Base-by-base conservation (phyloP, 2,329 filamentous ascomycete genomes). In the Calonectria montana region DNA sequence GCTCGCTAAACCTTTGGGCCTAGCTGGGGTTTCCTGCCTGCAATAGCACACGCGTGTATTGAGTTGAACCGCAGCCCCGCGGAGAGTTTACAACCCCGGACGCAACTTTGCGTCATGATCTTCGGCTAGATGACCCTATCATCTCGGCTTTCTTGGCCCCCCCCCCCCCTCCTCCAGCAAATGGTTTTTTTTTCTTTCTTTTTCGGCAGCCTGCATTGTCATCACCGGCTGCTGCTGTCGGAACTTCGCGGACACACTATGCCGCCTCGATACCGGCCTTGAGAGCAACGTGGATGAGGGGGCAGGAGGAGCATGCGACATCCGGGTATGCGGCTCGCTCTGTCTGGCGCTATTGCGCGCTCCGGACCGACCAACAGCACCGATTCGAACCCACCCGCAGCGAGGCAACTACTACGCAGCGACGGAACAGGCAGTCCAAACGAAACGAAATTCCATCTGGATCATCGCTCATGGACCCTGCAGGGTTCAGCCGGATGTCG, bases 61-160 rank as follows among this genome's bases (percentile, higher is more conserved):
- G 50, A 67, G 23, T 59, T 45, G 64, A 69, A 50, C 39, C 39
- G 66, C 57, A 70, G 59, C 50, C 37, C 9, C 39, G 50, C 61
- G 43, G 43, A 67, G 69, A 67, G 63, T 64, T 57, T 67, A 12
- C 45, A 48, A 63, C 69, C 69, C 69, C 47, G 47, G 69, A 57
- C 55, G 57, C 63, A 67, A 13, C 48, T 63, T 65, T 63, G 69
- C 57, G 57, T 48, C 64, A 71, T 71, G 37, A 63, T 63, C 55
- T 67, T 63, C 69, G 57, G 69, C 55, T 64, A 64, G n/a, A 67
- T 53, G 35, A 66, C 62, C 25, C 47, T 27, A 57, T 69, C 61
- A 53, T 57, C 59, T 57, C 67, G 59, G 67, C 53, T 69, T 21
- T 62, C 21, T 57, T 43, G 59, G 66, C 25, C 35, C 35, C 59